Base-by-base conservation (phyloP, 2,329 filamentous ascomycete species). In the Botrytis fabae region DNA sequence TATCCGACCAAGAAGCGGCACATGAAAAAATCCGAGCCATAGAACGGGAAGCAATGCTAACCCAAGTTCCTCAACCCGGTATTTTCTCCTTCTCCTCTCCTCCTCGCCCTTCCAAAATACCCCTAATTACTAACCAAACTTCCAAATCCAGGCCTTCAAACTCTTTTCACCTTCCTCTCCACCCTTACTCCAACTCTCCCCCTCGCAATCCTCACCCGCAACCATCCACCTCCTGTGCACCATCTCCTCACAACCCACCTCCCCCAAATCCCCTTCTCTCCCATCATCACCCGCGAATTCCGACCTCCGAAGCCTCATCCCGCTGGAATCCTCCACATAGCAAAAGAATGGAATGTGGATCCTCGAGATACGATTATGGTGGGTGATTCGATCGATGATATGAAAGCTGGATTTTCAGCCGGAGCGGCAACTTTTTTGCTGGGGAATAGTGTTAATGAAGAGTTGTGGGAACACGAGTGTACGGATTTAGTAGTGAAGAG, bases 361-460 rank as follows among this genome's bases (percentile, higher is more conserved):
- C 76, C 76, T 4, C 68, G 71, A 9, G 65, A 75, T 12, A 71
- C 80, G 48, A 80, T 81, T 66, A 81, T 81, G 80, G 80, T 81
- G 72, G 93, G 93, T 6, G 93, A 95, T 80, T 94, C 91, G 25
- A 89, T 97, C 72, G 96, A 98, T 81, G 96, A 99, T 81, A 97
- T 98, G 89, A 93, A 91, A 12, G 94, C 95, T 0, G 95, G 96
- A 0, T 88, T 91, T 74, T 86, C 86, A 70, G 95, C 95, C 0
- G 95, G 95, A 1, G 93, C 95, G 1, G 92, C 94, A 48, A 98
- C 96, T 0, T 94, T 98, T n/a, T 80, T 98, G 80, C 85, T 99
- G 62, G 87, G 92, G 25, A 97, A 97, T 79, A 89, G 93, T n/a
- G 90, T 87, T n/a, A 97, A 97, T 80, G 82, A 82, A 72, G 86